phyloP scores from a whole-genome alignment of 1,284 basidiomycete genomes.

The Pholiota adiposa region DNA sequence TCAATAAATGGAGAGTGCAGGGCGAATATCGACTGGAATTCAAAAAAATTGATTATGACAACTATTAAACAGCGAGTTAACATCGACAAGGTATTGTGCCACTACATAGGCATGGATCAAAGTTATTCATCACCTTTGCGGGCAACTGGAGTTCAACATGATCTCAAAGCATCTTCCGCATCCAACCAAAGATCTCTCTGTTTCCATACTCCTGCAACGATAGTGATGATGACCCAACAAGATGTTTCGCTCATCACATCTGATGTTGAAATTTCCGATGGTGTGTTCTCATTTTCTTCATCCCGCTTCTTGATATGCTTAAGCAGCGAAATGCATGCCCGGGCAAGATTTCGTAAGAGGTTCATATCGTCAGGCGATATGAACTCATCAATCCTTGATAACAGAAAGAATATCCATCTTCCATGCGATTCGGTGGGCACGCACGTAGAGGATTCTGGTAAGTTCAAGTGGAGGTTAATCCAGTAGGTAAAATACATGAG shows the following conservation, averaged over 20 bases:
- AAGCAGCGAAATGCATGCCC: constrained; percentile 69
- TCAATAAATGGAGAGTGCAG: too few species aligned
- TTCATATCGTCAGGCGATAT: constrained; percentile 82
- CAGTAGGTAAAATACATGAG: constrained; percentile 85
- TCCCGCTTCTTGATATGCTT: constrained; percentile 38
- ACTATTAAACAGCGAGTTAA: too few species aligned
- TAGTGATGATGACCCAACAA: constrained; percentile 86
- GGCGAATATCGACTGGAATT: too few species aligned
- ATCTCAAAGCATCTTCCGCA: constrained; percentile 54
- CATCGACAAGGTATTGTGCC: too few species aligned
- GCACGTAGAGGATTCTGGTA: constrained; percentile 41
- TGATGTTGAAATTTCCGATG: constrained; percentile 2
- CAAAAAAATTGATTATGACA: too few species aligned
- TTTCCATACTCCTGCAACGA: constrained; percentile 79
- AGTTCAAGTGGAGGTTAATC: constrained; percentile 66
- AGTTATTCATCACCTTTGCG: background rate
- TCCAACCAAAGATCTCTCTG: constrained; percentile 88
- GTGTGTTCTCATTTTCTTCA: constrained; percentile 6
- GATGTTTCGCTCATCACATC: constrained; percentile 52
- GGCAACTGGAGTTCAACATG: background rate
- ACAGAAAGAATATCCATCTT: constrained; percentile 84
- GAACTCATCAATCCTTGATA: constrained; percentile 74
- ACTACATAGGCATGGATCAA: background rate
- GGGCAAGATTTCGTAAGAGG: constrained; percentile 76
- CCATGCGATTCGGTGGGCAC: constrained; percentile 68